Base-by-base conservation (phyloP, 2,329 filamentous ascomycete species). In the Lasiodiplodia theobromae region DNA sequence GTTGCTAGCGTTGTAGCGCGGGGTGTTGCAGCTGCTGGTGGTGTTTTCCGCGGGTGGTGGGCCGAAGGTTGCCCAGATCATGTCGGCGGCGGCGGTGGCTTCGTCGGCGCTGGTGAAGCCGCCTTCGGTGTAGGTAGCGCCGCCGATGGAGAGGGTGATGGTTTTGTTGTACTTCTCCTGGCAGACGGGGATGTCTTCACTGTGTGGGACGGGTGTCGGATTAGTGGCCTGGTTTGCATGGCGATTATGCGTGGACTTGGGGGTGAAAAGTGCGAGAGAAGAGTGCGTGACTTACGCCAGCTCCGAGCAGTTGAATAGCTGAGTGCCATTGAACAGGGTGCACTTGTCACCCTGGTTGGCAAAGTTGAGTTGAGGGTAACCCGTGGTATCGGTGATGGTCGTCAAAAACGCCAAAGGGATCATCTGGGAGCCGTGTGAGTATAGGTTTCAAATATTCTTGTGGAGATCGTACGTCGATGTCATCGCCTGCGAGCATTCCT, bases 31-130 rank as follows among this genome's bases (percentile, higher is more conserved):
- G 31, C 8, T 8, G 31, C 31, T 34, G 31, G 8, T 34, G 31
- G 31, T 34, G 31, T 34, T 34, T 0, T 7, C 31, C 3, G 44
- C 7, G 18, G 44, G 44, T 7, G 44, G 44, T 2, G 91, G 88
- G 2, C 91, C 91, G 76, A 93, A 93, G 71, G 89, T 90, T 63
- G 86, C 82, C 91, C 91, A 94, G 68, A 94, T 80, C 23, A 86
- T 82, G 66, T 90, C 79, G 0, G 91, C 91, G 2, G 86, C 86
- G 6, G 66, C 52, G 10, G 40, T 70, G 3, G 74, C 76, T 34
- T 67, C 68, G 40, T 49, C 57, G 10, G 71, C 40, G 23, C 68
- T 69, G 12, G 70, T 74, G 81, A 92, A 92, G 31, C 90, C 90
- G 38, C 88, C 89, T 76, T 92, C 89, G 21, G 82, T 87, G 77